Evolutionary conservation across 345 rosid species (phyloP).

Genomic region (Pelargonium nanum): DNA sequence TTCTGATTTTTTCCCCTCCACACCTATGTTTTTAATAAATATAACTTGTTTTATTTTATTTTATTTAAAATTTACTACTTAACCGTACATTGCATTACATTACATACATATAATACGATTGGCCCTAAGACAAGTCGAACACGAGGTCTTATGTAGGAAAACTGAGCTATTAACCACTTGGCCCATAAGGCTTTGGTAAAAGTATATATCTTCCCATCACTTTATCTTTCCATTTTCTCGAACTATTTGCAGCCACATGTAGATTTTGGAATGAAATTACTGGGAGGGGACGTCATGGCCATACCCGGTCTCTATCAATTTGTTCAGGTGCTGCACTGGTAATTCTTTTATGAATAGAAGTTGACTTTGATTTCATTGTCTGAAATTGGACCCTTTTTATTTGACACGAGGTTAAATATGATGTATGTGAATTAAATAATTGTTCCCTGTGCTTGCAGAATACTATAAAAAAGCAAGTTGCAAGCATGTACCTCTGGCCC

Average conservation of each 20-base stretch:
- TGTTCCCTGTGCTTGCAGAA: constrained; percentile 22
- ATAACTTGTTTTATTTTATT: no score
- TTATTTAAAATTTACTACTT: no score
- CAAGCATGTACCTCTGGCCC: constrained; percentile 44
- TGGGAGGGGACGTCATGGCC: constrained; percentile 47
- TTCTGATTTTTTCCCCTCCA: background rate
- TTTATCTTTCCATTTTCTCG: no score
- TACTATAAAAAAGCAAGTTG: constrained; percentile 29
- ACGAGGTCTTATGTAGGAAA: no score
- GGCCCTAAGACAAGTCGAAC: no score
- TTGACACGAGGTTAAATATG: background rate
- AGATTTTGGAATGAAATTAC: constrained; percentile 42
- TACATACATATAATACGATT: no score
- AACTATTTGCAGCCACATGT: constrained; percentile 29
- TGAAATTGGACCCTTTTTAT: background rate
- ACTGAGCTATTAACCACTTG: no score
- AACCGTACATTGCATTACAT: no score
- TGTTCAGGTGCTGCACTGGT: constrained; percentile 27
- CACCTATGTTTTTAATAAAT: background rate
- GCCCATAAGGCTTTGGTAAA: no score
- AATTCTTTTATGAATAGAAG: background rate
- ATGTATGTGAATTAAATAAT: background rate
- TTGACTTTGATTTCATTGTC: background rate
- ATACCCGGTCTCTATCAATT: constrained; percentile 37
- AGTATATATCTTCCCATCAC: no score